Evolutionary conservation across 768 basidiomycete species (phyloP).

Genomic region (Amylocystis lapponica): DNA sequence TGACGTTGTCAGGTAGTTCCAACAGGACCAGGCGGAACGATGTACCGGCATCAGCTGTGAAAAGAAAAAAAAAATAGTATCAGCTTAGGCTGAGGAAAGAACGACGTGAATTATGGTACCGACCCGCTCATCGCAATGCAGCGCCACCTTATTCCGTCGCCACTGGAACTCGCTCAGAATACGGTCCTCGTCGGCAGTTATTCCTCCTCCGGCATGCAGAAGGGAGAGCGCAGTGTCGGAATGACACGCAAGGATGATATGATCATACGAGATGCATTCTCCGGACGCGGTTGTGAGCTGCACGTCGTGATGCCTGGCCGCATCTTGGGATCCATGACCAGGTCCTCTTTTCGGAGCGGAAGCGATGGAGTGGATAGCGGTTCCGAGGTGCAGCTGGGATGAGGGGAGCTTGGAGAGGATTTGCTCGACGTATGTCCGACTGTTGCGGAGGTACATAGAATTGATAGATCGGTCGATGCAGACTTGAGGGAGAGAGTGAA

Average conservation of each 20-base stretch:
- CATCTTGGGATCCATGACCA: not conserved
- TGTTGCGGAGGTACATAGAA: slow-evolving; percentile 21
- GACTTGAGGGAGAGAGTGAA: not conserved
- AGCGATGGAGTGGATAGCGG: slow-evolving; percentile 29
- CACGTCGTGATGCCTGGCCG: slow-evolving; percentile 22
- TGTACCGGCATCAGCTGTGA: slow-evolving; percentile 61
- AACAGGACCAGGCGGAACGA: slow-evolving; percentile 64
- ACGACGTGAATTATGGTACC: slow-evolving; percentile 14
- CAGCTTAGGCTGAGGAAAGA: not conserved
- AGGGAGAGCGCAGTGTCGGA: slow-evolving; percentile 56
- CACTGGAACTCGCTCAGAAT: slow-evolving; percentile 58
- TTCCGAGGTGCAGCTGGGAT: slow-evolving; percentile 52
- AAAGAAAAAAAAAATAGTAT: not conserved
- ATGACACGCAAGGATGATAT: slow-evolving; percentile 71
- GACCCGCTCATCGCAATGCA: slow-evolving; percentile 62
- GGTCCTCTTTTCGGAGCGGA: not conserved
- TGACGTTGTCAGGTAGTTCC: slow-evolving; percentile 70
- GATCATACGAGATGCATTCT: slow-evolving; percentile 45
- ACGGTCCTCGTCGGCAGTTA: slow-evolving; percentile 45
- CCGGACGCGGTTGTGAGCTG: slow-evolving; percentile 44
- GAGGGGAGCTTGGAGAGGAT: slow-evolving; percentile 51
- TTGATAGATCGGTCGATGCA: not conserved
- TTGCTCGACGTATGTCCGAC: slow-evolving; percentile 60
- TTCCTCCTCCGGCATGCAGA: slow-evolving; percentile 42
- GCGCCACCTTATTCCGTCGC: slow-evolving; percentile 59